Evolutionary conservation across 2,329 filamentous ascomycete species (phyloP), one percentile per base, ranked within the genome.

Genomic region (Talaromyces amestolkiae): DNA sequence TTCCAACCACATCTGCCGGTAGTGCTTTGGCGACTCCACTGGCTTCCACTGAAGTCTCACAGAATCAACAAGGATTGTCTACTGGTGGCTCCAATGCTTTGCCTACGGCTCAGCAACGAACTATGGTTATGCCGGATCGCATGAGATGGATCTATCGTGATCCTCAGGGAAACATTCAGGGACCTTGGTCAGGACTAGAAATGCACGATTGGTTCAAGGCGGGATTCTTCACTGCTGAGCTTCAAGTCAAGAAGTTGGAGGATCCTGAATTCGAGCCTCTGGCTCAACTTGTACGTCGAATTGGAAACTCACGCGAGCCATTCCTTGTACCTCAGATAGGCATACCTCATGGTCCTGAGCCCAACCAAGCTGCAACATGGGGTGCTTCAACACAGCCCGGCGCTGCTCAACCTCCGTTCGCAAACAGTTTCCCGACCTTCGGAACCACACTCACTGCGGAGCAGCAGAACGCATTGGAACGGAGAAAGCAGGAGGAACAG

Each of bases 151-250:
- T 97, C 19, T 99, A 99, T 75, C 89, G 96, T 61, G 95, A 99
- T 75, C 95, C 95, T 5, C 92, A 96, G 75, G 93, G 93, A 24
- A 90, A 92, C 68, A 89, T 92, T 6, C 95, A 99, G 75, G 95
- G 95, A 0, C 95, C 95, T 0, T 99, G 95, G 80, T 97, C 93
- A 45, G 95, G 95, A 1, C 82, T 99, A 59, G 95, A 99, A 78
- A 99, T 99, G 95, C 96, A 99, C 71, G 96, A 99, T 72, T 99
- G 95, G 95, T 99, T 98, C 80, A 98, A 98, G 77, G 94, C 93
- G 43, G 93, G 94, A 54, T 99, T 98, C 81, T 99, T 99, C 79
- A 96, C 92, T 0, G 89, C 94, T 0, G 94, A 99, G 72, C 84
- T 99, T 22, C 87, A 96, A 51, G 95, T 99, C 37, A 97, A 96